A percentile compares a stretch with the other conserved stretches of the same genome.
Evolutionary conservation across 2,329 filamentous ascomycete species (phyloP).

Genomic region (Mycogone perniciosa): DNA sequence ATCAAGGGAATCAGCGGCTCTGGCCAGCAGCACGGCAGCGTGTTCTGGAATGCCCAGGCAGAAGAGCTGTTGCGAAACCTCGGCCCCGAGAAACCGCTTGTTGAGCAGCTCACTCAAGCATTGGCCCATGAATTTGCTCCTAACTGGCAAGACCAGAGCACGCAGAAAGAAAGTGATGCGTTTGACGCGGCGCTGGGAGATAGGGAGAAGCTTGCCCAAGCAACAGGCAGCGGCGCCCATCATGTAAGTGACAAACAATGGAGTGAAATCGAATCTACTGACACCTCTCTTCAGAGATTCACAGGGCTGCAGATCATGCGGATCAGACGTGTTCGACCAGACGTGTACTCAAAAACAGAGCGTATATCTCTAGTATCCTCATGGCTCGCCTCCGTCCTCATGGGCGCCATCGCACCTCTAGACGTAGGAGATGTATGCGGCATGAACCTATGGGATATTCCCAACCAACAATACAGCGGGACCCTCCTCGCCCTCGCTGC

Average conservation of each 20-base stretch:
- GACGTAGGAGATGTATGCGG: conserved; percentile 94
- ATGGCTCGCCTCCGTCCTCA: conserved; percentile 84
- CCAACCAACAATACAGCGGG: conserved; percentile 65
- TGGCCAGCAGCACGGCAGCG: conserved; percentile 95
- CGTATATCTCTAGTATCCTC: conserved; percentile 93
- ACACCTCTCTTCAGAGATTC: conserved; percentile 58
- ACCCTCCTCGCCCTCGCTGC: conserved; percentile 69
- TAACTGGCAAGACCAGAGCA: conserved; percentile 98
- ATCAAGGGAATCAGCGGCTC: conserved; percentile 83
- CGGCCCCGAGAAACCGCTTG: conserved; percentile 53
- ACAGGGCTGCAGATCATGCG: conserved; percentile 95
- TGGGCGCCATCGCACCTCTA: conserved; percentile 78
- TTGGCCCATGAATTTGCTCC: conserved; percentile 84
- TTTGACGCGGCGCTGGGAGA: conserved; percentile 71
- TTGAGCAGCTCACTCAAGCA: conserved; percentile 64
- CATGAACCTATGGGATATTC: conserved; percentile 94
- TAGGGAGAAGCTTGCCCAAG: conserved; percentile 62
- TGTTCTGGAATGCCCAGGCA: conserved; percentile 78
- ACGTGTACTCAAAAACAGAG: conserved; percentile 71
- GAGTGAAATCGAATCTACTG: background rate
- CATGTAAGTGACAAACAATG: conserved; percentile 56
- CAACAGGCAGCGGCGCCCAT: conserved; percentile 88
- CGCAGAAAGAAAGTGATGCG: conserved; percentile 80
- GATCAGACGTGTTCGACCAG: conserved; percentile 72
- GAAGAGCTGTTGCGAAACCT: conserved; percentile 57